Conservation (phyloP, 2,329 filamentous ascomycete genomes). For the Alternaria postmessia region DNA sequence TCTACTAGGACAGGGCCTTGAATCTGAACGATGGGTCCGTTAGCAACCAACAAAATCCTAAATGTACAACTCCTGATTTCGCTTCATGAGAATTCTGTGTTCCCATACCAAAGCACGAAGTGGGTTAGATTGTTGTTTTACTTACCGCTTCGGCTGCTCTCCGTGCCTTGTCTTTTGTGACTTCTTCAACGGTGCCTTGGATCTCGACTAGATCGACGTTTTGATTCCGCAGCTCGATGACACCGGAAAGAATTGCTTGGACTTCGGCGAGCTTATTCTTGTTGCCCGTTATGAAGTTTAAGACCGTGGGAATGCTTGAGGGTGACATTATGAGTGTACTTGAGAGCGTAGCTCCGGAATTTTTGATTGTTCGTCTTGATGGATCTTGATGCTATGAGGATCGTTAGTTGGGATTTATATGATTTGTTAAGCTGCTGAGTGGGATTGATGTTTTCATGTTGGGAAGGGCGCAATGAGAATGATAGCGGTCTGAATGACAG, state of each 20-base stretch:
- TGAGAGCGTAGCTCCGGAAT: background rate
- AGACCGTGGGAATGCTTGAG: conserved; percentile 52
- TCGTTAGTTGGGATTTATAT: background rate
- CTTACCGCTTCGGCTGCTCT: conserved; percentile 79
- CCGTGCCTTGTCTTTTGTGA: conserved; percentile 86
- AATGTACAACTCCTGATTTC: background rate
- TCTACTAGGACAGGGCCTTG: conserved; percentile 91
- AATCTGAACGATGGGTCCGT: conserved; percentile 60
- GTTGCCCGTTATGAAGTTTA: conserved; percentile 98
- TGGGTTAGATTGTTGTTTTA: conserved; percentile 4
- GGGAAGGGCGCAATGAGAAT: conserved; percentile 8
- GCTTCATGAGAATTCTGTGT: background rate
- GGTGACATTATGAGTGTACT: conserved; percentile 19
- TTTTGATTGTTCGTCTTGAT: background rate
- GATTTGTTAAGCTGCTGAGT: conserved; percentile 19
- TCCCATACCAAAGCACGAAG: background rate
- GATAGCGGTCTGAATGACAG: background rate
- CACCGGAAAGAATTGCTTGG: conserved; percentile 77
- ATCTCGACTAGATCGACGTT: conserved; percentile 85
- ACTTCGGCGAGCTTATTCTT: conserved; percentile 90
- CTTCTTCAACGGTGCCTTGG: conserved; percentile 90
- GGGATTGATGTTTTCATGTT: conserved; percentile 14
- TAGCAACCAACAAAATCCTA: background rate
- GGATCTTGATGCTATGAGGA: background rate
- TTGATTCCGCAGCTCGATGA: conserved; percentile 76